phyloP scores from a whole-genome alignment of 163 green algal species.

The Prototheca cutis region DNA sequence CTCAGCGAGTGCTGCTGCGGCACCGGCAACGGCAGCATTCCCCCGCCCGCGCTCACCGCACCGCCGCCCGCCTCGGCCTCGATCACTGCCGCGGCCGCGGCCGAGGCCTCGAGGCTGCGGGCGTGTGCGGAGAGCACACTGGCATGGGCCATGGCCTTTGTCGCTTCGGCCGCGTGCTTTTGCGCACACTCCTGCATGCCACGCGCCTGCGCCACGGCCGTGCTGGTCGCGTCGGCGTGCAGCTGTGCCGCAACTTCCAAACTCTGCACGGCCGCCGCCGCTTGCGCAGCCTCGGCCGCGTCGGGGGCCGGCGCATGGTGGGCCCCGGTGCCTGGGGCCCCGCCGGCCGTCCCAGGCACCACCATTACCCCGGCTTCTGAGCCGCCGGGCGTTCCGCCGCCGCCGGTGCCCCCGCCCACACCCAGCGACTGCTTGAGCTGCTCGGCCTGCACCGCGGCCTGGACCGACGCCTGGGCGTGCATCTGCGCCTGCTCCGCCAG shows the following conservation, averaged over 20 bases:
- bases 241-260: slow-evolving; percentile 22
- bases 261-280: slow-evolving; percentile 15
- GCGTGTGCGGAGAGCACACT: slow-evolving; percentile 26
- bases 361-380: no score
- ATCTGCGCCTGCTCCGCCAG: slow-evolving; percentile 25
- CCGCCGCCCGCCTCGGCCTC: slow-evolving; percentile 1
- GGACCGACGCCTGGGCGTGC: slow-evolving; percentile 27
- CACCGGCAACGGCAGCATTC: no score
- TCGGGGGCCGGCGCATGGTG: not conserved
- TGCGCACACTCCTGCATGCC: slow-evolving; percentile 21
- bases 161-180: slow-evolving; percentile 21
- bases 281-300: slow-evolving; percentile 5
- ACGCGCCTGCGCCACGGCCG: slow-evolving; percentile 21
- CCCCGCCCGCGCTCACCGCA: no score
- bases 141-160: slow-evolving; percentile 32
- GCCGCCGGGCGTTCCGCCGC: slow-evolving; percentile 5
- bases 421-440: slow-evolving; percentile 20
- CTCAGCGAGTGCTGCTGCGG: no score
- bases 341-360: no score
- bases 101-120: slow-evolving; percentile 11
- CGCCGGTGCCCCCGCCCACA: not conserved
- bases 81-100: slow-evolving; percentile 7
- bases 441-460: slow-evolving; percentile 28
- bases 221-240: slow-evolving; percentile 24
- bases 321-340: no score